Evolutionary conservation across 768 basidiomycete genomes (phyloP), one percentile per base, ranked within the genome.

Genomic region (Podaxis sp.): DNA sequence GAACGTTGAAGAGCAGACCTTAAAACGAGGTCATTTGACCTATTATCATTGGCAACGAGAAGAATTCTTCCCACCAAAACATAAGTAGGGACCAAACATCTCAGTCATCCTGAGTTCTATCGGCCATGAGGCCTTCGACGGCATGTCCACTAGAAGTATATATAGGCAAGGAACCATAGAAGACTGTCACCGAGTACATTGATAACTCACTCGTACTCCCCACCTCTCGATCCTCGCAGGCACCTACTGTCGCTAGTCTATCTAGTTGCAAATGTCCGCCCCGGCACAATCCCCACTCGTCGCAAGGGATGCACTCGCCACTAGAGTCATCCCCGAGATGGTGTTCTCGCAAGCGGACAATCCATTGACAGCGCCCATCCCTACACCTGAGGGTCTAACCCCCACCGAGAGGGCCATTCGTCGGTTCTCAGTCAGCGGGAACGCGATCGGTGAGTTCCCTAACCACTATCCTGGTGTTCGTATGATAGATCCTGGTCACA

Each of bases 401-500:
- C 67, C 70, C 0, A 54, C 64, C 2, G 64, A 64, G 43, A 53
- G 70, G 36, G 78, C 79, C 7, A 55, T 58, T 1, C 66, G 71
- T 55, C 72, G 79, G 13, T 81, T 80, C 55, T 57, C 72, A 4
- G 62, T 81, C 33, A 64, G 58, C 60, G 79, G 80, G 2, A 81
- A 79, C 47, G 78, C 76, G 2, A 76, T 81, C 40, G 73, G 79
- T 78, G 61, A 50, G 74, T 53, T 8, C 36, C 22, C 7, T 36
- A 27, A 15, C 22, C 22, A 24, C 12, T 24, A 15, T 2, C 58
- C 41, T 11, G 6, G 19, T 19, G 3, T 24, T n/a, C 5, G 3
- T 46, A 33, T 29, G 25, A 33, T 36, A 17, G 49, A 22, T 9
- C 11, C 0, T 19, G 19, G 13, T 36, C 37, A 37, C 37, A 81